Evolutionary conservation across 1,284 basidiomycete species (phyloP).

Genomic region (Wolfiporia cocos): DNA sequence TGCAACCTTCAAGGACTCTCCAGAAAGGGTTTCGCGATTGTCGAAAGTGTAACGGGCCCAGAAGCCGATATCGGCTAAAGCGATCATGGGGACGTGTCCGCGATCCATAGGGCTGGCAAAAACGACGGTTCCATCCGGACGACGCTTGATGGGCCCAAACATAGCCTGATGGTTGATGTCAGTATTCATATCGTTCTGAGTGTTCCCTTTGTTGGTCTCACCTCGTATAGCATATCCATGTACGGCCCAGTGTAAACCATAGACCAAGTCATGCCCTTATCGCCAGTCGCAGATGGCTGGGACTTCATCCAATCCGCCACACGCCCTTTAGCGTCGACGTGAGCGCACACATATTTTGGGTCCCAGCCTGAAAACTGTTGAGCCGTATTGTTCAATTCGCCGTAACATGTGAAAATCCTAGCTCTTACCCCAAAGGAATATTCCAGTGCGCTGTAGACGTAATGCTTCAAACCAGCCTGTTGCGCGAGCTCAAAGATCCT

Average conservation of each 20-base stretch:
- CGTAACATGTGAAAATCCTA: too few species aligned
- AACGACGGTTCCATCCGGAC: constrained; percentile 36
- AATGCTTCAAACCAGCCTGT: too few species aligned
- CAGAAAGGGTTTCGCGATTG: constrained; percentile 32
- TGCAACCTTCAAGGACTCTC: constrained; percentile 34
- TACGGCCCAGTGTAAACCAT: constrained; percentile 35
- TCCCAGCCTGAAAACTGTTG: too few species aligned
- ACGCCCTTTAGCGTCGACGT: constrained; percentile 36
- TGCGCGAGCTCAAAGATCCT: too few species aligned
- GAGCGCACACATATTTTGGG: too few species aligned
- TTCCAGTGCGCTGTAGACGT: too few species aligned
- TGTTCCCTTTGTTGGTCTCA: constrained; percentile 16
- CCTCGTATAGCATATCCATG: constrained; percentile 35
- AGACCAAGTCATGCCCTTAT: constrained; percentile 31
- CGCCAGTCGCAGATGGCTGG: constrained; percentile 29
- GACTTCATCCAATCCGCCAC: constrained; percentile 32
- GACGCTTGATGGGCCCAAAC: constrained; percentile 33
- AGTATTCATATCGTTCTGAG: background rate
- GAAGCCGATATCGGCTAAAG: constrained; percentile 39
- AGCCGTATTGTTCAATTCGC: too few species aligned
- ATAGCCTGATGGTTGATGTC: constrained; percentile 20
- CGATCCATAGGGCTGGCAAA: constrained; percentile 34
- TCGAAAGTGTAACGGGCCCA: constrained; percentile 41
- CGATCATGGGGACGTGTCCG: constrained; percentile 37
- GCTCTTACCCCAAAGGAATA: too few species aligned